Conservation (phyloP, 495 filamentous ascomycete genomes). For the Neurospora tetraspora region DNA sequence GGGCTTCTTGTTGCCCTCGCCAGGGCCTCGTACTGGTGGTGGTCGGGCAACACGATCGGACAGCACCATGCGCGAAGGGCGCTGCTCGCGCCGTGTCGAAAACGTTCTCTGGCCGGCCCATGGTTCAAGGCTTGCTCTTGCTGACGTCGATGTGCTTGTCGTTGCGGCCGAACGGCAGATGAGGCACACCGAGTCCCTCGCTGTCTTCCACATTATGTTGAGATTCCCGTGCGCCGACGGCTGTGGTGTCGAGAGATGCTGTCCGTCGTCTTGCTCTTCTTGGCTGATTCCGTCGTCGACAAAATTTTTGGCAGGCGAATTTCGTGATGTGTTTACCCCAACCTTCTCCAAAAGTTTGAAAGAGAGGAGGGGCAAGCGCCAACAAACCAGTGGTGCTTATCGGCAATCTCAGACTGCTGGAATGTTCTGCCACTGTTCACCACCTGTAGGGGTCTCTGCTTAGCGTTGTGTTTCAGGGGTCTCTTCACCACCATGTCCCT, state of each 20-base stretch:
- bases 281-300: not conserved
- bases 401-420: not conserved
- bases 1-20: conserved; percentile 22
- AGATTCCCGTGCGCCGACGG: not conserved
- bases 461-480: not conserved
- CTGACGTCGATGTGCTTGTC: not conserved
- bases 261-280: not conserved
- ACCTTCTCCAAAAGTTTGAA: not conserved
- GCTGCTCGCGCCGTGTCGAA: conserved; percentile 24
- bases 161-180: conserved; percentile 19
- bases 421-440: conserved; percentile 6
- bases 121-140: conserved; percentile 12
- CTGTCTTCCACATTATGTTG: conserved; percentile 23
- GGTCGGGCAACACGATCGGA: conserved; percentile 58
- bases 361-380: not conserved
- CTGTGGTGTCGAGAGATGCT: not conserved
- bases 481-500: not conserved
- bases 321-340: not conserved
- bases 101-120: conserved; percentile 26
- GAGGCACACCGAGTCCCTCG: conserved; percentile 24
- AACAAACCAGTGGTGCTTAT: not conserved
- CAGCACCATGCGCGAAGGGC: conserved; percentile 67
- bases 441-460: not conserved
- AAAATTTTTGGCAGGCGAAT: not conserved
- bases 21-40: conserved; percentile 26